A percentile compares a stretch with the other conserved stretches of the same genome.
These are phyloP conservation scores for Cladosporium velox DNA, from an alignment of 2,329 filamentous ascomycete species.

Conservation along the genomic window DNA sequence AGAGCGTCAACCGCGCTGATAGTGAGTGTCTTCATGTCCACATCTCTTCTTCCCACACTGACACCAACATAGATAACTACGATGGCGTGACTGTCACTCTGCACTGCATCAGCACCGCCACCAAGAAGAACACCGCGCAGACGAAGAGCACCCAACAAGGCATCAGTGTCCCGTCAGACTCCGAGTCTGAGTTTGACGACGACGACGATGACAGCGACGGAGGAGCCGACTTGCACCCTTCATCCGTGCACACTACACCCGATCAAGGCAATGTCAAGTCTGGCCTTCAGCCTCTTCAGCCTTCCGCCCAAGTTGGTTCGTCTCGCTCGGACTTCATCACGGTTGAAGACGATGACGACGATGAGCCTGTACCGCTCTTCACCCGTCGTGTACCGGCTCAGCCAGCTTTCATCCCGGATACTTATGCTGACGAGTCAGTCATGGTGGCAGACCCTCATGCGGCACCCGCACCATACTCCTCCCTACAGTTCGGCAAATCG, in stretches of 20 bases:
- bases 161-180: conserved; percentile 12
- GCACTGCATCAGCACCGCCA: conserved; percentile 21
- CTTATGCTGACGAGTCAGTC: conserved; percentile 15
- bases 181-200: conserved; percentile 31
- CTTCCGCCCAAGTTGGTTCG: neutral
- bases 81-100: conserved; percentile 33
- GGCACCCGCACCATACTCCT: neutral
- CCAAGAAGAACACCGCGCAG: neutral
- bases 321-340: conserved; percentile 22
- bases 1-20: conserved; percentile 30
- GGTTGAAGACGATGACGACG: conserved; percentile 28
- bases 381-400: neutral
- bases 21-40: conserved; percentile 24
- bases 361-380: neutral
- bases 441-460: neutral
- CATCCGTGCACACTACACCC: conserved; percentile 35
- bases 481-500: neutral
- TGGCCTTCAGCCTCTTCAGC: neutral
- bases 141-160: conserved; percentile 8
- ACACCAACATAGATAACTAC: conserved; percentile 28
- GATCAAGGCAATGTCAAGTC: conserved; percentile 24
- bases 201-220: conserved; percentile 22
- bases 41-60: neutral
- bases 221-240: conserved; percentile 10
- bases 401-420: conserved; percentile 19